Conservation (phyloP, 163 green algal genomes). For the Chlamydomonas reinhardtii region DNA sequence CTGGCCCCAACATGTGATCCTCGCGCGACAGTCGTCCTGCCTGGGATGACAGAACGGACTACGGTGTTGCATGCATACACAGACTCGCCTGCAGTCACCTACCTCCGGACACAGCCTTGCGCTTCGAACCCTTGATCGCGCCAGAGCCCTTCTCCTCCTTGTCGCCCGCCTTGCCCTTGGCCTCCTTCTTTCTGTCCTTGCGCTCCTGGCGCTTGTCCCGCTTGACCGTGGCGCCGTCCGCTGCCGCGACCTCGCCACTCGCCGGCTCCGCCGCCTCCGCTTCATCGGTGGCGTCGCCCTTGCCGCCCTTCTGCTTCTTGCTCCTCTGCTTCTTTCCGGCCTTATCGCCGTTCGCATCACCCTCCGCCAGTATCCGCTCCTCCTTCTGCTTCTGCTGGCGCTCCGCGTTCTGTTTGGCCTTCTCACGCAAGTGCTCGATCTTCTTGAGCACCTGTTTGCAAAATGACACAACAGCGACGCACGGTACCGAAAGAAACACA, state of each 20-base stretch:
- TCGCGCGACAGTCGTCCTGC: no score
- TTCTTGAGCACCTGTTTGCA: slow-evolving; percentile 79
- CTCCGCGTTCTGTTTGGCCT: background rate
- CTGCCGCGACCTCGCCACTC: background rate
- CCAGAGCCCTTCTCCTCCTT: background rate
- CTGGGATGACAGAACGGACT: no score
- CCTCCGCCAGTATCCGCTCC: background rate
- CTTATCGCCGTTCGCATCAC: background rate
- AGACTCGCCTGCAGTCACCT: no score
- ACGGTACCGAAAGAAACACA: no score
- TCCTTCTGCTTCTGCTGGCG: background rate
- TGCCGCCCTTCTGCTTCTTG: background rate
- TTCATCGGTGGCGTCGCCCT: background rate
- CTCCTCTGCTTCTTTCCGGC: background rate
- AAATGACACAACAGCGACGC: no score
- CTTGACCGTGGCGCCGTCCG: background rate
- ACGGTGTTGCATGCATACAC: no score
- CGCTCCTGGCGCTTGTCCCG: background rate
- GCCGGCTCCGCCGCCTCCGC: background rate
- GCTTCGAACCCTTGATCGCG: slow-evolving; percentile 18
- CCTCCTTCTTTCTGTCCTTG: slow-evolving; percentile 28
- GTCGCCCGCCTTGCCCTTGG: background rate
- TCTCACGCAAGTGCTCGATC: slow-evolving; percentile 63
- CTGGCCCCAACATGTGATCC: no score
- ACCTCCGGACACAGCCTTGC: slow-evolving; percentile 29